Evolutionary conservation across 441 rosid genomes (phyloP).

Genomic region (Sinapis alba): DNA sequence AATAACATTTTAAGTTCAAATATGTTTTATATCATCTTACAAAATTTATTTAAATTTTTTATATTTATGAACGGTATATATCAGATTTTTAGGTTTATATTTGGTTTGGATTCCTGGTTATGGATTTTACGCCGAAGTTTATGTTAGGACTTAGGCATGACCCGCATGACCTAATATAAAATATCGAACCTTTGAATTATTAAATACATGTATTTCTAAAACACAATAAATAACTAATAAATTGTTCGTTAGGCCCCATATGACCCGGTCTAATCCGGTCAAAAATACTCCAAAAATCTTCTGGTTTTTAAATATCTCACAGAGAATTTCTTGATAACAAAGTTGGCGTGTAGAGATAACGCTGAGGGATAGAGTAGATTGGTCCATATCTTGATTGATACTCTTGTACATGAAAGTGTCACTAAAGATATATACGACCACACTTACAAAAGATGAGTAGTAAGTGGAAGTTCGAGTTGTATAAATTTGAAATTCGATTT

Average conservation of each 20-base stretch:
- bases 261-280: slow-evolving; percentile 6
- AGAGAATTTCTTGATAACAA: slow-evolving; percentile 19
- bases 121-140: too few species aligned
- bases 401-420: slow-evolving; percentile 13
- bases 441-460: slow-evolving; percentile 2
- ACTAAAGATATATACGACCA: slow-evolving; percentile 20
- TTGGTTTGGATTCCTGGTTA: too few species aligned
- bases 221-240: not conserved
- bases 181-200: not conserved
- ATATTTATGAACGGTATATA: too few species aligned
- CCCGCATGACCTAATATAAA: not conserved
- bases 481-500: not conserved
- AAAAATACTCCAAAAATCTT: slow-evolving; percentile 18
- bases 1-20: too few species aligned
- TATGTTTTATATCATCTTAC: too few species aligned
- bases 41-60: too few species aligned
- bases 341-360: slow-evolving; percentile 24
- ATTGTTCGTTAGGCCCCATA: not conserved
- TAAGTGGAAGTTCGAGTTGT: slow-evolving; percentile 4
- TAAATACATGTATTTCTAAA: not conserved
- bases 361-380: slow-evolving; percentile 18
- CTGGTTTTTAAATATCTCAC: not conserved
- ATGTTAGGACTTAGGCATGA: not conserved
- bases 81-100: too few species aligned
- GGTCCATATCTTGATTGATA: slow-evolving; percentile 31